Evolutionary conservation across 352 stramenopile genomes (phyloP), one percentile per base, ranked within the genome.

Genomic region (Phytophthora nicotianae): DNA sequence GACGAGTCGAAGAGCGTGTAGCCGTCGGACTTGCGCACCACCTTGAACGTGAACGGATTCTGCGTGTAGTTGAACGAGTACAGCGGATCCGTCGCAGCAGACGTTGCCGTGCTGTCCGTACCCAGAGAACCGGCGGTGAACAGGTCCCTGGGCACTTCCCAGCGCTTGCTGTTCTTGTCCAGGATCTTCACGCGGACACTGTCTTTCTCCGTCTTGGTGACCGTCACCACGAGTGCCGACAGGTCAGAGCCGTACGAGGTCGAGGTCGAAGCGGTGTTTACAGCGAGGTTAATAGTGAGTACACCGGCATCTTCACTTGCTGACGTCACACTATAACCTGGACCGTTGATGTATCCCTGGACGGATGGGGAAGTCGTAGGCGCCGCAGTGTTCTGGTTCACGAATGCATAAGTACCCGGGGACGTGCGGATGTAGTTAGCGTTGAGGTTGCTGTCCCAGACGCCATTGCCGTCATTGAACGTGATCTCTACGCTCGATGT

Each of bases 181-280:
- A 63, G 65, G 58, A 83, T 86, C 58, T 83, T 83, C 51, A 83
- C 63, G 7, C 72, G 77, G 9, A 86, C 62, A n/a, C 47, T 72
- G 51, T 83, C 74, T 20, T 41, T 64, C 32, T 72, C 41, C 13
- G 52, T 74, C 58, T 80, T 75, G 46, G 58, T 65, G 4, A 83
- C 68, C 0, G 73, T 70, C 23, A 81, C 77, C 43, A 67, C 58
- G 6, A 86, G 74, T 21, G 72, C 53, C 19, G 75, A 68, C 48
- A 86, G 51, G 50, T 81, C 66, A 0, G 53, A 48, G 14, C 77
- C 77, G 41, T 76, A 83, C 2, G 68, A 51, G 23, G 61, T 67
- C 8, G 57, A 19, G 0, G 26, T 63, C 1, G 53, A 65, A 2
- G 52, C 47, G 6, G 62, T 32, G 58, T 79, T 82, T 19, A 72